Evolutionary conservation across 805 yeast genomes (phyloP).

Genomic region (Ogataea paraovalis): DNA sequence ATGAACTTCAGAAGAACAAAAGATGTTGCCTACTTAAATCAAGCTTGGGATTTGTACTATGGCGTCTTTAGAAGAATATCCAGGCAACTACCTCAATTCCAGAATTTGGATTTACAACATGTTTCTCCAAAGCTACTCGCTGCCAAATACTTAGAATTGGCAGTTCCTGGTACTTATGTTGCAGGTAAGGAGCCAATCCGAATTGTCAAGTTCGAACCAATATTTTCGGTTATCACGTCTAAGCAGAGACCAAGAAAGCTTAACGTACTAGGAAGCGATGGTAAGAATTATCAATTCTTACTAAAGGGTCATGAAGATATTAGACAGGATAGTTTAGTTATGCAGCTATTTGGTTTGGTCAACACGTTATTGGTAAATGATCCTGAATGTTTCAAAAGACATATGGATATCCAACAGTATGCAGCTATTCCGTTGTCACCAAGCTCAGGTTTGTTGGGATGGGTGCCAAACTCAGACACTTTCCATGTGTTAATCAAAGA

Average conservation of each 20-base stretch:
- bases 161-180: slow-evolving; percentile 89
- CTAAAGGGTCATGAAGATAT: slow-evolving; percentile 98
- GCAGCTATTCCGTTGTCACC: slow-evolving; percentile 96
- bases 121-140: slow-evolving; percentile 87
- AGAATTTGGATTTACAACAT: slow-evolving; percentile 82
- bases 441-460: slow-evolving; percentile 90
- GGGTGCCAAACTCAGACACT: slow-evolving; percentile 98
- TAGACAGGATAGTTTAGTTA: slow-evolving; percentile 93
- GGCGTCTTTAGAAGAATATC: slow-evolving; percentile 89
- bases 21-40: slow-evolving; percentile 84
- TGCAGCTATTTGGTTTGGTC: slow-evolving; percentile 95
- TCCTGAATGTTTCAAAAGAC: slow-evolving; percentile 94
- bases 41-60: slow-evolving; percentile 97
- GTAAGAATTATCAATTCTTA: slow-evolving; percentile 76
- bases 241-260: slow-evolving; percentile 93
- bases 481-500: slow-evolving; percentile 91
- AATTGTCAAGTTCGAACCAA: slow-evolving; percentile 75
- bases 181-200: slow-evolving; percentile 77
- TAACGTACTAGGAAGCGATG: slow-evolving; percentile 81
- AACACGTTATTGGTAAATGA: slow-evolving; percentile 85
- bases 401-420: slow-evolving; percentile 84
- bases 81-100: slow-evolving; percentile 82
- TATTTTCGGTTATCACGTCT: slow-evolving; percentile 82
- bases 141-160: slow-evolving; percentile 76
- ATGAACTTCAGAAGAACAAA: slow-evolving; percentile 77